Conservation (phyloP, 176 grass and related monocot genomes). For the Aegilops sharonensis region DNA sequence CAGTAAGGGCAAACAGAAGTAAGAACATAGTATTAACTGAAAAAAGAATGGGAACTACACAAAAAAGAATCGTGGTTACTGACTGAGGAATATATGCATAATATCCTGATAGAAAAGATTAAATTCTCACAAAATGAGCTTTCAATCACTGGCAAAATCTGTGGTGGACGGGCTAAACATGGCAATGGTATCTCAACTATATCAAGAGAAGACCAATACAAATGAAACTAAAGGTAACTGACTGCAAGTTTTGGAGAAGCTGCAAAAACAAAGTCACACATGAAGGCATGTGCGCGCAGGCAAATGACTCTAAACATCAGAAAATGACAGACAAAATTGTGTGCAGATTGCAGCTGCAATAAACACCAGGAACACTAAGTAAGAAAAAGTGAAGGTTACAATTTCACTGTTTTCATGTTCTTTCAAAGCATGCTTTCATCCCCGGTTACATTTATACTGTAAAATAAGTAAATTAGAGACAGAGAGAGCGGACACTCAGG, state of each 20-base stretch:
- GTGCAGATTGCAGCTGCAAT: background rate
- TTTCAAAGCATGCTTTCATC: background rate
- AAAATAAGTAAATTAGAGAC: background rate
- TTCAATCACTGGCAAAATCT: background rate
- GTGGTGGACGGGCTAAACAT: background rate
- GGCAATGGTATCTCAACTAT: background rate
- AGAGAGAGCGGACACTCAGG: background rate
- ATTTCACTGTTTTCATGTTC: background rate
- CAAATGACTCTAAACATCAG: background rate
- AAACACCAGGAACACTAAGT: background rate
- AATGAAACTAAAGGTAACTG: background rate
- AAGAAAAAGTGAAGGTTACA: background rate
- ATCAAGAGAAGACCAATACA: conserved; percentile 8
- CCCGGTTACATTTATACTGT: background rate
- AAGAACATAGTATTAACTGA: background rate
- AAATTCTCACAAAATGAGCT: background rate
- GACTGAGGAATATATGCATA: background rate
- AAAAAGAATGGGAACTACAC: background rate
- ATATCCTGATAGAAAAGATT: background rate
- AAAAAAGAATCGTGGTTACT: background rate
- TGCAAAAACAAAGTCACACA: conserved; percentile 2
- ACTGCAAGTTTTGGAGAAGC: background rate
- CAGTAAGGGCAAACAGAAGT: background rate
- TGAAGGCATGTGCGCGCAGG: background rate
- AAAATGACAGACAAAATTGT: background rate